phyloP scores from a whole-genome alignment of 345 rosid genomes.

The Populus nigra region DNA sequence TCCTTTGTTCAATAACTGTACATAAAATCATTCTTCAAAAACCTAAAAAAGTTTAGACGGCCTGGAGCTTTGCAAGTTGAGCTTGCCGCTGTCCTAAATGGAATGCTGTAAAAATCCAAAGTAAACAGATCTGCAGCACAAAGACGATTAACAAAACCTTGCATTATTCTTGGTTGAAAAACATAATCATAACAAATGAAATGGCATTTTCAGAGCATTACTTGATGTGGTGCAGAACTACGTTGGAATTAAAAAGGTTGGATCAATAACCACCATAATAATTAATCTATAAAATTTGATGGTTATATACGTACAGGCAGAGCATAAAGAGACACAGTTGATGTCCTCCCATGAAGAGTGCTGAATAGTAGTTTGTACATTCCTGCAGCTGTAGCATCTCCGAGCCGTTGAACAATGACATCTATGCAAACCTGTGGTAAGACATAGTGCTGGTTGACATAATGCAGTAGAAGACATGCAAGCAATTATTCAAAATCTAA shows the following conservation, averaged over 20 bases:
- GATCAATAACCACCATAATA: no score
- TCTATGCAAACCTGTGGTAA: conserved; percentile 75
- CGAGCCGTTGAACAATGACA: conserved; percentile 84
- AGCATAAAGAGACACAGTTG: conserved; percentile 67
- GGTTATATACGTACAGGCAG: conserved; percentile 56
- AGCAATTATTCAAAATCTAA: background rate
- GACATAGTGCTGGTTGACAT: background rate
- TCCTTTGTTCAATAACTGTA: background rate
- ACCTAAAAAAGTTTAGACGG: conserved; percentile 17
- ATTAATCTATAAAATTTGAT: background rate
- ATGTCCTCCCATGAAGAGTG: conserved; percentile 59
- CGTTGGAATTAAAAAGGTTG: no score
- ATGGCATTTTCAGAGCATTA: no score
- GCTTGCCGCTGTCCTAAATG: conserved; percentile 70
- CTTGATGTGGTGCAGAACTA: background rate
- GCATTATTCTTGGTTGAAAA: background rate
- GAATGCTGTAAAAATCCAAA: conserved; percentile 74
- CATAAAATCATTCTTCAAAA: background rate
- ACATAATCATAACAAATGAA: background rate
- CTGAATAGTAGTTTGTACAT: conserved; percentile 69
- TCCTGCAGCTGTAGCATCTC: conserved; percentile 96
- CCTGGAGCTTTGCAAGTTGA: conserved; percentile 60
- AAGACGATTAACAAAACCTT: conserved; percentile 3
- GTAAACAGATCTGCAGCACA: conserved; percentile 51
- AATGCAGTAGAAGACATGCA: background rate